Percentiles rank a stretch among this genome's conserved stretches.
phyloP scores from a whole-genome alignment of 2,329 filamentous ascomycete genomes.

The Ascochyta koolunga region DNA sequence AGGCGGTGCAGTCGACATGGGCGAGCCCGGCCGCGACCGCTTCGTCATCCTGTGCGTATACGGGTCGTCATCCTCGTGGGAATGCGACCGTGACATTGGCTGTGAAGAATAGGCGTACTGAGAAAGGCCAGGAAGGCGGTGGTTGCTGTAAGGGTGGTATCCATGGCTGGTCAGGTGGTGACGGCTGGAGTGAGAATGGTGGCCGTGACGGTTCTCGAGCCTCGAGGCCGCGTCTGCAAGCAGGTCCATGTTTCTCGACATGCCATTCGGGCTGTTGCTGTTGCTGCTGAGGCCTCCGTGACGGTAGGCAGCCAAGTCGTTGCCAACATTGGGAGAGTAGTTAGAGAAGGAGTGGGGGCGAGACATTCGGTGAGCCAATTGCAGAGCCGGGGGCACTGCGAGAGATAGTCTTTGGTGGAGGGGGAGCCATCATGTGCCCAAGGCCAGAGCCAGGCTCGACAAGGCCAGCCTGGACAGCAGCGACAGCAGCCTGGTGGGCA shows the following conservation, averaged over 20 bases:
- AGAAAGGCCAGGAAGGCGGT: constrained; percentile 63
- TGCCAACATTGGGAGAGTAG: constrained; percentile 63
- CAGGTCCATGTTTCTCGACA: constrained; percentile 67
- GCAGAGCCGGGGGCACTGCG: constrained; percentile 88
- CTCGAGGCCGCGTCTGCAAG: constrained; percentile 72
- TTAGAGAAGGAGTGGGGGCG: constrained; percentile 84
- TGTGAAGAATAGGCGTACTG: constrained; percentile 69
- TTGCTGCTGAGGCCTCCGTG: constrained; percentile 39
- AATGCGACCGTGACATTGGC: constrained; percentile 90
- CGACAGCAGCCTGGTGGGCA: constrained; percentile 63
- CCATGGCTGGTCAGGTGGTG: constrained; percentile 50
- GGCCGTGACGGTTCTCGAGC: constrained; percentile 65
- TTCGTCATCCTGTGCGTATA: constrained; percentile 79
- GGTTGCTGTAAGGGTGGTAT: constrained; percentile 56
- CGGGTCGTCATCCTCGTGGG: constrained; percentile 81
- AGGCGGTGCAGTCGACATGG: constrained; percentile 92
- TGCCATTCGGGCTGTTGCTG: constrained; percentile 55
- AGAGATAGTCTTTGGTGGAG: constrained; percentile 74
- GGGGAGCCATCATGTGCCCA: constrained; percentile 77
- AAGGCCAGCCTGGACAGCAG: constrained; percentile 56
- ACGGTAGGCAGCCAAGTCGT: constrained; percentile 64
- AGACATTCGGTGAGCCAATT: constrained; percentile 91
- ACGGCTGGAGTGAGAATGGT: constrained; percentile 47
- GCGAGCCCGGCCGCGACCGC: constrained; percentile 89
- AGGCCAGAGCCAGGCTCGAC: constrained; percentile 58